Evolutionary conservation across 2,329 filamentous ascomycete genomes (phyloP).

Genomic region (Fonsecaea multimorphosa): DNA sequence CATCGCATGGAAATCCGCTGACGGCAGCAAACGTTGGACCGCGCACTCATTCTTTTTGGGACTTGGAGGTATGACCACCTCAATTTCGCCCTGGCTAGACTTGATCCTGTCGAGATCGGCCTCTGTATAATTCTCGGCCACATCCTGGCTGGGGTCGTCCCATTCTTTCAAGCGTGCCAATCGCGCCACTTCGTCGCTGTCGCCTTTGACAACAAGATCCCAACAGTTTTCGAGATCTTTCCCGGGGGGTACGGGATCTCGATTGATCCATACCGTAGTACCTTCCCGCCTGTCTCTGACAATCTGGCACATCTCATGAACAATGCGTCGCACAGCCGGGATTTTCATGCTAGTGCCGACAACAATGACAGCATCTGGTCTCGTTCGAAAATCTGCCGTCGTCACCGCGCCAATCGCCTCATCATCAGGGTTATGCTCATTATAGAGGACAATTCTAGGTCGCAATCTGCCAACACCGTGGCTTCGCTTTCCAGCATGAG

Average conservation of each 20-base stretch:
- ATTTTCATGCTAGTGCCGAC: constrained; percentile 96
- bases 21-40: constrained; percentile 19
- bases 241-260: constrained; percentile 80
- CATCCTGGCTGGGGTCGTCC: constrained; percentile 56
- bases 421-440: constrained; percentile 94
- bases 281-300: constrained; percentile 83
- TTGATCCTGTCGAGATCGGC: constrained; percentile 54
- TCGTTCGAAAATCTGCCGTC: constrained; percentile 78
- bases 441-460: constrained; percentile 94
- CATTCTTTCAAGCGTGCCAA: constrained; percentile 68
- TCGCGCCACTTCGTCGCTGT: constrained; percentile 84
- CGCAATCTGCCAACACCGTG: constrained; percentile 90
- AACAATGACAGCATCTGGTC: constrained; percentile 90
- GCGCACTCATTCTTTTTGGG: constrained; percentile 46
- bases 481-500: constrained; percentile 80
- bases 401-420: constrained; percentile 94
- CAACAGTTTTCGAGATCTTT: constrained; percentile 90
- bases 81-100: constrained; percentile 46
- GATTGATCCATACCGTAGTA: constrained; percentile 92
- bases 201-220: constrained; percentile 86
- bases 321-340: constrained; percentile 85
- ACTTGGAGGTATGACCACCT: constrained; percentile 48
- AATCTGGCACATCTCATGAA: constrained; percentile 86
- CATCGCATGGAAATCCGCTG: constrained; percentile 35
- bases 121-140: constrained; percentile 52